Base-by-base conservation (phyloP, 2,329 filamentous ascomycete species). In the Penicillium verrucosum region DNA sequence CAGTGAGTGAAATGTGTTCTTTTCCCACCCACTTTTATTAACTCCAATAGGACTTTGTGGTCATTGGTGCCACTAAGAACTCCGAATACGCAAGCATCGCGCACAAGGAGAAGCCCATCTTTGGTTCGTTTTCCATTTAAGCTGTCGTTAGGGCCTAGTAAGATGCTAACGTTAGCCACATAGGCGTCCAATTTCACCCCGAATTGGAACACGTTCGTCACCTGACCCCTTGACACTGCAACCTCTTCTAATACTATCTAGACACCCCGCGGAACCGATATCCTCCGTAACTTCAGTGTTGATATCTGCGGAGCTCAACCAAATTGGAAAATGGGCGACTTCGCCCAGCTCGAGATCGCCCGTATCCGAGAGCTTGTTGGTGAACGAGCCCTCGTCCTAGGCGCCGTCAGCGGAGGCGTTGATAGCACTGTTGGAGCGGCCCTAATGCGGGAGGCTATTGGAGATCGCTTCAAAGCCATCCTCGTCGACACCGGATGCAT, bases 401-500 rank as follows among this genome's bases (percentile, higher is more conserved):
- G 50, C 1, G 50, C 50, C 5, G 50, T 52, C 0, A 23, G 16
- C 11, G 50, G 50, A 5, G 50, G 50, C 8, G 50, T 52, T 1
- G 50, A 52, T 10, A 29, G 21, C 14, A 52, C 50, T 25, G 50
- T 52, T 6, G 50, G 21, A 16, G 52, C 52, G 2, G 29, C 23
- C 10, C 81, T 97, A 21, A 93, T 96, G 89, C 82, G 88, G 64
- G 86, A 91, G 69, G 92, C 92, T 6, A 96, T 97, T 70, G 87
- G 89, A 25, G 86, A 92, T 69, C 83, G 92, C 16, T 95, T 96
- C 79, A 84, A 92, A 65, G 90, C 91, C 16, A 84, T 95, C 4
- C 82, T 96, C 21, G 86, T 97, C 8, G 88, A 97, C 77, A 96
- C 89, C 64, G 92, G 90, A 60, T 80, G 91, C 51, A 87, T 99